A percentile compares a stretch with the other conserved stretches of the same genome.
Conservation (phyloP, 2,329 filamentous ascomycete genomes). For the Epichloe aotearoae region DNA sequence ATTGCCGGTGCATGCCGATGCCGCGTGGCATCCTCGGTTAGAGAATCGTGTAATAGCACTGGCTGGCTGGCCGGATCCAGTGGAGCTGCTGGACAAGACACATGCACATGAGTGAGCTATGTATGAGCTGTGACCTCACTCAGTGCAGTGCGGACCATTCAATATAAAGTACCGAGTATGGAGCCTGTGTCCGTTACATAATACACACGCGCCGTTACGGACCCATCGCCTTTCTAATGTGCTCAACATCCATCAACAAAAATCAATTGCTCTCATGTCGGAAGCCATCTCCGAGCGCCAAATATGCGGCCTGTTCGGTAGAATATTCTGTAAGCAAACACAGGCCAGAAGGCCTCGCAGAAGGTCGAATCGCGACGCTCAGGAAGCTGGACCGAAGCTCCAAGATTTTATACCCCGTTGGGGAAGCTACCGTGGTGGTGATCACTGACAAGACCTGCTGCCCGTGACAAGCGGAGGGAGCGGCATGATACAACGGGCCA, state of each 20-base stretch:
- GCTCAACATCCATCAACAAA: too few species aligned
- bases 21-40: conserved; percentile 5
- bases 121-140: not conserved
- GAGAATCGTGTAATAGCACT: not conserved
- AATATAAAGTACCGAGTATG: not conserved
- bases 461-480: not conserved
- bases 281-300: too few species aligned
- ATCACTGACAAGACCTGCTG: too few species aligned
- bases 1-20: conserved; percentile 9
- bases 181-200: not conserved
- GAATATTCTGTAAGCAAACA: too few species aligned
- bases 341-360: not conserved
- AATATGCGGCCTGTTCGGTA: too few species aligned
- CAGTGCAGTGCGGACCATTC: not conserved
- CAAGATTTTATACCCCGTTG: not conserved
- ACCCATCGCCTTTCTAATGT: too few species aligned
- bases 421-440: too few species aligned
- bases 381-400: not conserved
- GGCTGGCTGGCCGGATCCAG: not conserved
- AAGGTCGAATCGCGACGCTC: not conserved
- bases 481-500: too few species aligned
- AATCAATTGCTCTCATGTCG: too few species aligned
- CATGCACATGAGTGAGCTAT: not conserved
- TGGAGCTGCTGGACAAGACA: not conserved
- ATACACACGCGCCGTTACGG: not conserved